Evolutionary conservation across 352 stramenopile species (phyloP), one percentile per base, ranked within the genome.

Genomic region (Phytophthora sp.): DNA sequence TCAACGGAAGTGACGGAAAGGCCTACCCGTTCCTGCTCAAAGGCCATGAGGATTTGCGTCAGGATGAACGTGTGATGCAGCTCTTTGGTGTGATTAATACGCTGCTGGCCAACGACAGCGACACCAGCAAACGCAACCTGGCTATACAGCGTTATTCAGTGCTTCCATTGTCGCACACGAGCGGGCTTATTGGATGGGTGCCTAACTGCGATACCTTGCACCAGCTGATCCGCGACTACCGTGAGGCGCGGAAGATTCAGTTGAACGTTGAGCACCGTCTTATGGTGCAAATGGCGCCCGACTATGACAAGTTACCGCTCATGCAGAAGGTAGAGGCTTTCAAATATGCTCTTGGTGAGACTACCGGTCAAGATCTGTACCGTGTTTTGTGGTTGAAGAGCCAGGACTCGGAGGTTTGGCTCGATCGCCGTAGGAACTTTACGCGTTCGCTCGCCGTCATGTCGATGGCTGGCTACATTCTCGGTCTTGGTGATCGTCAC

Each of bases 21-120:
- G 86, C 98, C 53, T 99, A 99, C 79, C 88, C 98, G 26, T 99
- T 99, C 79, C 71, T 99, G 49, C 89, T 99, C 12, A 99, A 99
- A 83, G 98, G 98, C 4, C 97, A 99, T 74, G 98, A 99, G 79
- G 98, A 99, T 88, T 79, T 99, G 46, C 82, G 98, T 15, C 98
- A 99, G 81, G 98, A 99, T 74, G 98, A 99, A 80, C 89, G 98
- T 57, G 98, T 99, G 13, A 99, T 99, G 98, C 98, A 99, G 82
- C 84, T 99, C 13, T 99, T 99, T 73, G 98, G 98, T 12, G 89
- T 99, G 24, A 98, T 99, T 46, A 99, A 99, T 89, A 98, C 96
- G 15, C 85, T 99, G 54, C 79, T 99, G 31, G 92, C 95, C 35
- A 98, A 99, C 71, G 98, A 99, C 74, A 89, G 93, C 50, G 86